Percentiles rank a stretch among this genome's conserved stretches.
These are phyloP conservation scores for Sabuloglossum arenarium DNA, from an alignment of 495 filamentous ascomycete species.

Conservation along the genomic window DNA sequence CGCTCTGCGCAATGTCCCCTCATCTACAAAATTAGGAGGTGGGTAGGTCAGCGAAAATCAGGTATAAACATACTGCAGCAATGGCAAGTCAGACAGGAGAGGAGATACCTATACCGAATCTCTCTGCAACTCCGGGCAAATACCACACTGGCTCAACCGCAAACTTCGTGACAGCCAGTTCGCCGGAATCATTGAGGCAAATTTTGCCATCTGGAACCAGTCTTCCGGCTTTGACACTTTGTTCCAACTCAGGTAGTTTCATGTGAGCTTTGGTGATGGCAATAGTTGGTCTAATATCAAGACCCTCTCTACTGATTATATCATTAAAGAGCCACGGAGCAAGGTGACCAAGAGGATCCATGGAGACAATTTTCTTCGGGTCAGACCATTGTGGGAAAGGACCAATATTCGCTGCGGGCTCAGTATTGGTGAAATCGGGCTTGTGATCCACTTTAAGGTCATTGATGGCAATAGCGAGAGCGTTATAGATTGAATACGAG, in stretches of 20 bases:
- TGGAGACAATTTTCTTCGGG: conserved; percentile 86
- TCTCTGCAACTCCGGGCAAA: conserved; percentile 39
- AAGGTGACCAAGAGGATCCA: conserved; percentile 88
- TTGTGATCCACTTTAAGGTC: conserved; percentile 68
- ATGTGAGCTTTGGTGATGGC: conserved; percentile 90
- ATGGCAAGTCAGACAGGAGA: background rate
- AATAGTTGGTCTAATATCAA: conserved; percentile 88
- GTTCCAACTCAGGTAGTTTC: conserved; percentile 83
- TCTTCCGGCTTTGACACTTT: conserved; percentile 58
- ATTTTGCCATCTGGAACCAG: conserved; percentile 80
- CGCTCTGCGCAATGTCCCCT: conserved; percentile 63
- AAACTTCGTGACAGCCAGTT: conserved; percentile 89
- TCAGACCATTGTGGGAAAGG: conserved; percentile 81
- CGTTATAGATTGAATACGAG: conserved; percentile 95
- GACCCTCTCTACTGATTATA: conserved; percentile 41
- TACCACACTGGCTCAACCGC: conserved; percentile 62
- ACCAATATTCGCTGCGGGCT: conserved; percentile 73
- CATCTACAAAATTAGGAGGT: conserved; percentile 28
- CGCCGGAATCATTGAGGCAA: conserved; percentile 60
- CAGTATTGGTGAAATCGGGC: conserved; percentile 86
- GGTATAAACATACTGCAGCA: background rate
- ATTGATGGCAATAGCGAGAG: conserved; percentile 78
- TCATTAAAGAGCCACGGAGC: conserved; percentile 63
- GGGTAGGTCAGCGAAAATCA: background rate
- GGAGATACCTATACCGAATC: conserved; percentile 67